Evolutionary conservation across 371 early-diverging fungal genomes (phyloP), one percentile per base, ranked within the genome.

Genomic region (Fennellomyces sp.): DNA sequence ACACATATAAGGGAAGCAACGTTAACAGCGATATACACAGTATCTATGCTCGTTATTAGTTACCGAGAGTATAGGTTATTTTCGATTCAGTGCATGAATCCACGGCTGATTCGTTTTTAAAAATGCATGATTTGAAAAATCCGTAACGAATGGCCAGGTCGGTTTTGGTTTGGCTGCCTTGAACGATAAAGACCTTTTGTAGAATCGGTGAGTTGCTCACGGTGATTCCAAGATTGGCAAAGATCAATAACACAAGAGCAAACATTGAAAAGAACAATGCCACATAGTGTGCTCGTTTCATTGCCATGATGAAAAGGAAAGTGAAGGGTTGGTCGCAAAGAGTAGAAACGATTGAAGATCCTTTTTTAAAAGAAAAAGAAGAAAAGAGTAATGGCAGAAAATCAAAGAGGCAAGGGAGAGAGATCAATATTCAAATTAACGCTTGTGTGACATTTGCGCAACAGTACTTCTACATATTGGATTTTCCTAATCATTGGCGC

Each of bases 211-310:
- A 53, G 30, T 65, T 66, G 23, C 50, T 42, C 41, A 72, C 61
- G 45, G 76, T 72, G 3, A 66, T 67, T 7, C 76, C 76, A 13
- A 75, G 55, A 38, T 75, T 75, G 13, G 66, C 67, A 17, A 75
- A 59, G 33, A 75, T n/a, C 25, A 69, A 53, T 30, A 69, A 28
- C 19, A 62, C 68, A 5, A 74, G 54, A 5, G 68, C 68, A 31
- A 64, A 63, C 17, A 67, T 30, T 12, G 65, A 57, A 35, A 66
- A 57, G 28, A 70, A 41, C 12, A 72, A 56, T 38, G 68, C 68
- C 28, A 69, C 19, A 28, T 61, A 63, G 28, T 67, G 68, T 13
- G 59, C 33, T n/a, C 59, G 59, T 38, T 58, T 57, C 11, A 19
- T 30, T 21, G 52, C 45, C 45, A 45, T 45, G 21, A 45, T 23